Conservation (phyloP, 768 basidiomycete species). For the Daedaleopsis sinensis region DNA sequence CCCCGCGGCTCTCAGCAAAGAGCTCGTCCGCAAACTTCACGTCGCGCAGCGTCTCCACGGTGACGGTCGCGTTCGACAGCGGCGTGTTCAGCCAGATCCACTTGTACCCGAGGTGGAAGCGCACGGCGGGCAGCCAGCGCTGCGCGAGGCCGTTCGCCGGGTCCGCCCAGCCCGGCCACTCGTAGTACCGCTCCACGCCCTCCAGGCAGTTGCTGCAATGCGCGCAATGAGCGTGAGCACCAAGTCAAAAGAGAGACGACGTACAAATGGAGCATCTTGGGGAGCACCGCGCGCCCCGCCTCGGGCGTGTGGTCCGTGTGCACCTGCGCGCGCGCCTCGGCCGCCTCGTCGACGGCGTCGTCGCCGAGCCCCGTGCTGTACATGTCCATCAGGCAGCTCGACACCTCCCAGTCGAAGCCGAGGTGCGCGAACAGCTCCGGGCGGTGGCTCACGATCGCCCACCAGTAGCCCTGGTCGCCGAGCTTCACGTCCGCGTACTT, state of each 20-base stretch:
- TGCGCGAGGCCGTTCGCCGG: slow-evolving; percentile 39
- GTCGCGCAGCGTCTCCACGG: slow-evolving; percentile 37
- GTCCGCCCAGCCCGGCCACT: slow-evolving; percentile 52
- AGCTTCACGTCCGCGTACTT: slow-evolving; percentile 47
- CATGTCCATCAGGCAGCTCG: slow-evolving; percentile 50
- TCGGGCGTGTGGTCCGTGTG: slow-evolving; percentile 43
- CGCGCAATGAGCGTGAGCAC: slow-evolving; percentile 18
- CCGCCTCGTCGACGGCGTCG: slow-evolving; percentile 38
- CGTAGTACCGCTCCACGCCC: slow-evolving; percentile 42
- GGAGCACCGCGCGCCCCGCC: slow-evolving; percentile 44
- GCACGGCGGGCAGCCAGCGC: slow-evolving; percentile 48
- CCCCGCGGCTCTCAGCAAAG: slow-evolving; percentile 14
- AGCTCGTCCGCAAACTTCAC: slow-evolving; percentile 46
- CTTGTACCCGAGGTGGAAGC: slow-evolving; percentile 50
- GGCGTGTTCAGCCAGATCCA: slow-evolving; percentile 52
- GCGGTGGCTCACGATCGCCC: slow-evolving; percentile 51
- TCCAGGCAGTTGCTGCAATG: slow-evolving; percentile 46
- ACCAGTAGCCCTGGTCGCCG: slow-evolving; percentile 57
- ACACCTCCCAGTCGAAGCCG: slow-evolving; percentile 50
- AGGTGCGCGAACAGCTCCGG: slow-evolving; percentile 46
- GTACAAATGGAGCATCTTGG: slow-evolving; percentile 54
- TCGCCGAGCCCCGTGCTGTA: slow-evolving; percentile 48
- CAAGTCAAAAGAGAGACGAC: slow-evolving; percentile 20
- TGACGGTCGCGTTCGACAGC: slow-evolving; percentile 28
- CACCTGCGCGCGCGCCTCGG: slow-evolving; percentile 39